Percentiles rank a stretch among this genome's conserved stretches.
Conservation (phyloP, 2,329 filamentous ascomycete genomes). For the Chaetomiaceae sp. region DNA sequence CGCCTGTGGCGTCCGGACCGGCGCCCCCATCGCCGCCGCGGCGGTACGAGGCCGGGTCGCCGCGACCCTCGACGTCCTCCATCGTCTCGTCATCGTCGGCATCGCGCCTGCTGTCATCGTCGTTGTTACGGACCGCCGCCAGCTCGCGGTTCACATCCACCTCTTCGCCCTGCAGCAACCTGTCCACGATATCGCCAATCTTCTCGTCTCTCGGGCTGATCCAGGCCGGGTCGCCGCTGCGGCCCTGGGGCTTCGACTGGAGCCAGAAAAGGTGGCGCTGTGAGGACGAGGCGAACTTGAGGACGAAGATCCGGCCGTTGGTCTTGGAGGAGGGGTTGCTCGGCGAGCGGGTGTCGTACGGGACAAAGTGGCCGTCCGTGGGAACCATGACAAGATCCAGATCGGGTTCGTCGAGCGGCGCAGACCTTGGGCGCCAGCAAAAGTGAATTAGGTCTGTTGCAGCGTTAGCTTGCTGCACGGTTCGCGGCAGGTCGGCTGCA, state of each 20-base stretch:
- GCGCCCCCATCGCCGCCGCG: slow-evolving; percentile 69
- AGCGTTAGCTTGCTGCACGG: slow-evolving; percentile 8
- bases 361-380: slow-evolving; percentile 76
- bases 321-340: slow-evolving; percentile 57
- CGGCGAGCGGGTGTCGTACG: slow-evolving; percentile 60
- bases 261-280: slow-evolving; percentile 94
- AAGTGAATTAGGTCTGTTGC: slow-evolving; percentile 78
- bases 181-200: slow-evolving; percentile 81
- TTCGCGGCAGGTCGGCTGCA: not conserved
- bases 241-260: slow-evolving; percentile 78
- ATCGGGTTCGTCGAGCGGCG: slow-evolving; percentile 65
- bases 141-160: slow-evolving; percentile 73
- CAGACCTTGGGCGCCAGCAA: slow-evolving; percentile 84
- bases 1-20: slow-evolving; percentile 79
- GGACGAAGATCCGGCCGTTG: slow-evolving; percentile 84
- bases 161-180: slow-evolving; percentile 80
- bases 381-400: slow-evolving; percentile 93
- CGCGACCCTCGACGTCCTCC: slow-evolving; percentile 66
- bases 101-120: slow-evolving; percentile 38
- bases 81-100: slow-evolving; percentile 65
- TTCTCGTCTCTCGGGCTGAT: slow-evolving; percentile 82
- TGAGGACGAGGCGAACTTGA: slow-evolving; percentile 91
- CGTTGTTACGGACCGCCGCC: slow-evolving; percentile 54
- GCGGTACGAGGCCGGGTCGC: slow-evolving; percentile 52
- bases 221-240: slow-evolving; percentile 62